Evolutionary conservation across 1,139 yeast species (phyloP).

Genomic region (Protomyces gravidus): DNA sequence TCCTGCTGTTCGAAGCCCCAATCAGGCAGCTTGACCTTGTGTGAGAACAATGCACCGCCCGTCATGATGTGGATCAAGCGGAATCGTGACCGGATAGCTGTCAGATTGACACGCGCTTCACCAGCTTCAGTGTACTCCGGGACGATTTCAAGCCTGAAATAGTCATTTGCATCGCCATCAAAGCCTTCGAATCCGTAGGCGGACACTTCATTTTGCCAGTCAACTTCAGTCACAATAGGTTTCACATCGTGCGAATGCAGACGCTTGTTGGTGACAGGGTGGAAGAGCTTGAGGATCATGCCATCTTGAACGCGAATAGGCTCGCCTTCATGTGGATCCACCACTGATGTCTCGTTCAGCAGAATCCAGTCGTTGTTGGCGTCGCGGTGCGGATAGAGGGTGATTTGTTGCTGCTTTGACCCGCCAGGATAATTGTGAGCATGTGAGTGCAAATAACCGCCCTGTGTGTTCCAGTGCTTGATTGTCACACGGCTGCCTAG

Average conservation of each 20-base stretch:
- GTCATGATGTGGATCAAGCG: conserved; percentile 84
- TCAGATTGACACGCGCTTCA: conserved; percentile 58
- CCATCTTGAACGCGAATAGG: conserved; percentile 69
- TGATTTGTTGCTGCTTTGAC: conserved; percentile 90
- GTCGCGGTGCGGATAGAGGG: conserved; percentile 90
- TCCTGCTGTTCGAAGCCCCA: conserved; percentile 98
- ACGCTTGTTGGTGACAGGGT: conserved; percentile 65
- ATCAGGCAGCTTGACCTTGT: conserved; percentile 76
- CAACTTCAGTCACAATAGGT: conserved; percentile 86
- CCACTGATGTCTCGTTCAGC: conserved; percentile 47
- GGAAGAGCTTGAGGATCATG: conserved; percentile 72
- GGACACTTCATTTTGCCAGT: conserved; percentile 94
- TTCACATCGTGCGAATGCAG: conserved; percentile 94
- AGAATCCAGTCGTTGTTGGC: conserved; percentile 79
- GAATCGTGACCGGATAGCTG: conserved; percentile 79
- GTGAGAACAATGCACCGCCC: conserved; percentile 85
- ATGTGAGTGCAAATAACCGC: conserved; percentile 96
- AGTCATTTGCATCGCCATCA: conserved; percentile 92
- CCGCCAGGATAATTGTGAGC: conserved; percentile 80
- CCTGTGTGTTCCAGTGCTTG: conserved; percentile 79
- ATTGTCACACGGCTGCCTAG: conserved; percentile 74
- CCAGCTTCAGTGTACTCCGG: conserved; percentile 54
- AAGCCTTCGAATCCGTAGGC: conserved; percentile 90
- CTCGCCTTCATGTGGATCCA: conserved; percentile 38
- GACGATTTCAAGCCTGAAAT: conserved; percentile 84